Percentiles rank a stretch among this genome's conserved stretches.
These are phyloP conservation scores for Nicotiana knightiana DNA, from an alignment of 257 asterid genomes.

Conservation along the genomic window DNA sequence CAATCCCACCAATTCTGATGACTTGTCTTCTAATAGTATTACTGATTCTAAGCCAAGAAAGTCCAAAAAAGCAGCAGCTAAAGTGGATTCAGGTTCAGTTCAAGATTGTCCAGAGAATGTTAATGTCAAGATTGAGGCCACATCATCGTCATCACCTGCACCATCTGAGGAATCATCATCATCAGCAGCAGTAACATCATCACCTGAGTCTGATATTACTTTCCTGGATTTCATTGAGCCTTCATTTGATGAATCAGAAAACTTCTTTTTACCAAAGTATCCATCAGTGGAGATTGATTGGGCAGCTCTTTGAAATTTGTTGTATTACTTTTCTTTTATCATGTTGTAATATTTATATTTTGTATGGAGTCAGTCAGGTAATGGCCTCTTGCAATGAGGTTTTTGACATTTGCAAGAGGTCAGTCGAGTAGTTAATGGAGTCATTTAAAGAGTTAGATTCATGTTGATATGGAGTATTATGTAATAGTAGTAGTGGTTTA, in stretches of 20 bases:
- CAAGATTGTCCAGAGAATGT: background rate
- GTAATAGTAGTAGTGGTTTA: background rate
- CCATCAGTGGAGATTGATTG: constrained; percentile 97
- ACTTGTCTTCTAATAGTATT: background rate
- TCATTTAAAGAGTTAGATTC: background rate
- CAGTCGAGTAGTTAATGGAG: background rate
- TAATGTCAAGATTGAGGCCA: constrained; percentile 45
- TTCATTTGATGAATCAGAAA: constrained; percentile 31
- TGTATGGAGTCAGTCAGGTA: constrained; percentile 3
- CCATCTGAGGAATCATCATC: constrained; percentile 26
- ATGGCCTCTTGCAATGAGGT: constrained; percentile 62
- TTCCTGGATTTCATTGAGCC: constrained; percentile 43
- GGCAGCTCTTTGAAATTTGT: constrained; percentile 44
- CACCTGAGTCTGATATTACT: constrained; percentile 47
- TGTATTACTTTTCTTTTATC: background rate
- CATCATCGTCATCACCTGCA: constrained; percentile 23
- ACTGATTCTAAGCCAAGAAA: background rate
- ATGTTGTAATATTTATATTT: constrained; percentile 1
- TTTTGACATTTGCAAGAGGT: constrained; percentile 72
- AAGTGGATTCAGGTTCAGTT: background rate
- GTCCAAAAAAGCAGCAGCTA: background rate
- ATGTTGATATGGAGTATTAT: background rate
- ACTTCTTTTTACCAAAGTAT: constrained; percentile 48
- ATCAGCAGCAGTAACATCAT: constrained; percentile 22
- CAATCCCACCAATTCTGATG: background rate